Evolutionary conservation across 129 eudicot genomes (phyloP), one percentile per base, ranked within the genome.

Genomic region (Saussurea involucrata): DNA sequence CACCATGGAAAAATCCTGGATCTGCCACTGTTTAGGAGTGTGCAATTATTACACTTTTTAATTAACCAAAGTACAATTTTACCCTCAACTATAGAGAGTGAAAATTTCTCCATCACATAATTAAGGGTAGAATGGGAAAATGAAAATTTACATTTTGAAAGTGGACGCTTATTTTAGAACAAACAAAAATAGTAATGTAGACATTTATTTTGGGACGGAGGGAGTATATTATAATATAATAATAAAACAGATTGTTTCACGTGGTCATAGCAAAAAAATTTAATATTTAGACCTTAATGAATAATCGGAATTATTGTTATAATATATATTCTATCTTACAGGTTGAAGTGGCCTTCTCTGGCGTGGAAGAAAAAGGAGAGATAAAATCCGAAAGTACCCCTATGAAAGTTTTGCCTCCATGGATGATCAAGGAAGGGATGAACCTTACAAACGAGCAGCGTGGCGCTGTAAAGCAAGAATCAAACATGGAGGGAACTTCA

Each of bases 351-450:
- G 85, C 87, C 4, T 79, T 92, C 63, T 84, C 90, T 68, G 98
- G 94, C 57, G 77, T 79, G 29, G 94, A 85, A 49, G 90, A 79
- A 15, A 82, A 84, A 64, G 90, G 83, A 3, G 85, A 80, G 58
- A 63, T 84, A 9, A 90, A 83, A 80, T 32, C 88, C 9, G 92
- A 83, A 53, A 83, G 10, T 76, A 42, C 80, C 49, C 90, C 94
- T 6, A 77, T 68, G 83, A 95, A 91, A 84, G 88, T 95, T 44
- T 85, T 87, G 85, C 96, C 97, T 69, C 98, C 97, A 21, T 95
- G 97, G 98, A 87, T 95, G 98, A 89, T 91, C 42, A 95, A 83
- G 78, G 84, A 95, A 80, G 93, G 96, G 46, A 91, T 89, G 97
- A 86, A 89, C 71, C 89, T 91, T n/a, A 89, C 96, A 34, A 83